phyloP scores from a whole-genome alignment of 75 land plant species.

The Cupressus sempervirens region DNA sequence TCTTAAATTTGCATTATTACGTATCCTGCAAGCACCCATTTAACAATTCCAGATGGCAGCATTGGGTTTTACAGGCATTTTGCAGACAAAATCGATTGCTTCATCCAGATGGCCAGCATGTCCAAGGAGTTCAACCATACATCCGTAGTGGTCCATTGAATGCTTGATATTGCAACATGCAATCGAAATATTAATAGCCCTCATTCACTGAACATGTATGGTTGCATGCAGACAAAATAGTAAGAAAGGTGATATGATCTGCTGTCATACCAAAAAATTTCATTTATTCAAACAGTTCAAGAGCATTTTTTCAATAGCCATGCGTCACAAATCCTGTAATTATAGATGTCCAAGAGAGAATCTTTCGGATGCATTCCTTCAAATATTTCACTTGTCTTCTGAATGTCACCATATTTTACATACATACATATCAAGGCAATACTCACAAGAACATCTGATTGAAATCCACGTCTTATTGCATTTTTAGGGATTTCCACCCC shows the following conservation, averaged over 20 bases:
- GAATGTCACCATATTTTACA: constrained; percentile 45
- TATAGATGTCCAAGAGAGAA: constrained; percentile 47
- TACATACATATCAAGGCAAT: constrained; percentile 54
- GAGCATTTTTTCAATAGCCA: constrained; percentile 27
- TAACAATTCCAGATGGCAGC: constrained; percentile 33
- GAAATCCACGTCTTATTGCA: constrained; percentile 29
- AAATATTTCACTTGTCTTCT: constrained; percentile 27
- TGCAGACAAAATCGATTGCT: constrained; percentile 24
- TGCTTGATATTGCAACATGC: constrained; percentile 26
- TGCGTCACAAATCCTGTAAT: constrained; percentile 36
- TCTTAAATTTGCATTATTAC: constrained; percentile 32
- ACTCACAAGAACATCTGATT: constrained; percentile 21
- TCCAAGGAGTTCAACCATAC: constrained; percentile 55
- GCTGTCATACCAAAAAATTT: constrained; percentile 25
- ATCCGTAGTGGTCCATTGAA: constrained; percentile 34
- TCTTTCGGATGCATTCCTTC: constrained; percentile 22
- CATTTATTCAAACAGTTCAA: constrained; percentile 46
- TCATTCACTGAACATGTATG: constrained; percentile 36
- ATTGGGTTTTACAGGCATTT: constrained; percentile 37
- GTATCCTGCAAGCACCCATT: constrained; percentile 39
- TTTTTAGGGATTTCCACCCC: constrained; percentile 43
- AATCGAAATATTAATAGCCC: constrained; percentile 38
- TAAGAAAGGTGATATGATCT: constrained; percentile 43
- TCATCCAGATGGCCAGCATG: constrained; percentile 44
- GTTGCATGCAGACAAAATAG: constrained; percentile 48